Evolutionary conservation across 169 alveolate genomes (phyloP), one percentile per base, ranked within the genome.

Genomic region (Plasmodium billcollinsi): DNA sequence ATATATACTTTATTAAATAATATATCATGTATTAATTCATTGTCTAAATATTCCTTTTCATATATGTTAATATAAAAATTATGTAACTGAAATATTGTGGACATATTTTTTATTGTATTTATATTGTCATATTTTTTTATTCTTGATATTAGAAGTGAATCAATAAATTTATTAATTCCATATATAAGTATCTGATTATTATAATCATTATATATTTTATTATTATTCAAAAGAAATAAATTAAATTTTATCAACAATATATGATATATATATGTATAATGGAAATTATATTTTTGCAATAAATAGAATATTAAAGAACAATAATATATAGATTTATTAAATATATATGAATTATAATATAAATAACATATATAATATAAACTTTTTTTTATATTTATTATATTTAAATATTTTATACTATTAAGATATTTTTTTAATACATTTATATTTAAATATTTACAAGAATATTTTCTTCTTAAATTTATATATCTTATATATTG

Each of bases 231-330:
- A 15, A 86, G 63, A 49, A 86, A 86, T 33, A 86, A 73, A 54
- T 47, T 72, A 61, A 86, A 86, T 52, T 86, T 86, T n/a, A 86
- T 86, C n/a, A 86, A 47, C 3, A 86, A 47, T 4, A 86, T 86
- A 50, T 54, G 61, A 86, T 54, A 71, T 26, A 86, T 39, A 54
- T 86, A 71, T 8, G 92, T 86, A 67, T 72, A 65, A 3, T 86
- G 92, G 14, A 86, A 72, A 86, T 86, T 86, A 73, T 86, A 86
- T 86, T 86, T 86, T 71, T 86, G 92, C n/a, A 86, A 61, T 49
- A 86, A 45, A 74, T 45, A 67, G 61, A 86, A 86, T 15, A 86
- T 72, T 63, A 86, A 54, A 39, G 92, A 65, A 2, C 76, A 43
- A 15, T 71, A 86, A 49, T 86, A 86, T 24, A 86, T 63, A 26